Evolutionary conservation across 768 basidiomycete genomes (phyloP), one percentile per base, ranked within the genome.

Genomic region (Roridomyces roridus): DNA sequence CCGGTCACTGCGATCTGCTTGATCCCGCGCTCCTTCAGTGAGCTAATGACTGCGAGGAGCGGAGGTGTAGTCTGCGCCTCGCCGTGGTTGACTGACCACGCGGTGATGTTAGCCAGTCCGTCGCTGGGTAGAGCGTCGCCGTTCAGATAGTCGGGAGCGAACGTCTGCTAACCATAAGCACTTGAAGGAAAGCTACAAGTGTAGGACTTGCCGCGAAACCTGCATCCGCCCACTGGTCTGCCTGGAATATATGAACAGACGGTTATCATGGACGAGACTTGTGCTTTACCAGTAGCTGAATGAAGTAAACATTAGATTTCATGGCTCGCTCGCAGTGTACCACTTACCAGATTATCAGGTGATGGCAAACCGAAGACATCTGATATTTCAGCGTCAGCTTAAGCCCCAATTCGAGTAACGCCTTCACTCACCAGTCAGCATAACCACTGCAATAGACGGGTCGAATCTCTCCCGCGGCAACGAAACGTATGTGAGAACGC

Each of bases 21-120:
- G 31, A 77, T 65, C 11, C 77, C 78, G 39, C 74, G 37, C 10
- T 57, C 67, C 51, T 72, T 73, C 49, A 80, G 70, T 3, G 63
- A 68, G 6, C 47, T 63, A 23, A 76, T 67, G 44, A 74, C 65
- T 7, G 66, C 68, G 59, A 75, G 68, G 40, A 77, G 57, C 1
- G 60, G 44, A 0, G 74, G 70, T 20, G 68, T 67, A 1, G 72
- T 73, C 25, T 65, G 63, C 15, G 62, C 68, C 42, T 66, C 59
- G 15, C 67, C 67, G 53, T 75, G 75, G 24, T 64, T 66, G 11
- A 51, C 35, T 14, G 75, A 4, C 78, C 75, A 80, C 8, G 46
- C 67, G 26, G 62, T 66, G 9, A 60, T 34, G 41, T 69, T 62
- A 2, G n/a, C n/a, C n/a, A n/a, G n/a, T n/a, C 56, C 56, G 37